Conservation (phyloP, 2,329 filamentous ascomycete genomes). For the Colletotrichum coccodes region DNA sequence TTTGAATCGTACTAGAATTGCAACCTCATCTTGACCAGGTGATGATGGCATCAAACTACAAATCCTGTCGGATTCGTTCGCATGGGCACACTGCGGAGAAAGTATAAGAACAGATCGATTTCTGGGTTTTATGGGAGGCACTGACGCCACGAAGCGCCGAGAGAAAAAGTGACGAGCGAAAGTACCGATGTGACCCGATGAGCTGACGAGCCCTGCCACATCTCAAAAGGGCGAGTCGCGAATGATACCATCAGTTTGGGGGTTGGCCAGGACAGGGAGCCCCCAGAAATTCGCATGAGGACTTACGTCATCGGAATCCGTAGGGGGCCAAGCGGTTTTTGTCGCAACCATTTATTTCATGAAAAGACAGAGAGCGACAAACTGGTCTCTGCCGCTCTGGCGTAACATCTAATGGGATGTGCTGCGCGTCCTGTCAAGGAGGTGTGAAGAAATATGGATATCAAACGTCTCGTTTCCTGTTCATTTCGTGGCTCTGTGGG, state of each 20-base stretch:
- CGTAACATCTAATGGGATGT: not conserved
- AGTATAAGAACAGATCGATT: not conserved
- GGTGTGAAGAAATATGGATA: not conserved
- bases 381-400: not conserved
- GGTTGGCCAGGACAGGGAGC: not conserved
- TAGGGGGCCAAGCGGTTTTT: not conserved
- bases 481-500: not conserved
- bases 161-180: not conserved
- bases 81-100: not conserved
- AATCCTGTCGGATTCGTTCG: not conserved
- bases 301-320: not conserved
- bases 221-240: not conserved
- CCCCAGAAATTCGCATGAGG: not conserved
- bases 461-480: conserved; percentile 8
- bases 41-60: not conserved
- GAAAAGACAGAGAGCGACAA: not conserved
- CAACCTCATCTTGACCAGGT: not conserved
- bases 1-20: not conserved
- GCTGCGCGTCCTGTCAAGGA: not conserved
- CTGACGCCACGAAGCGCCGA: not conserved
- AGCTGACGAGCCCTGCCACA: not conserved
- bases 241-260: too few relatives aligned
- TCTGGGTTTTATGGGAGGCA: not conserved
- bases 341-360: not conserved
- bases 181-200: not conserved